Evolutionary conservation across 179 eudicot species (phyloP).

Genomic region (Drosera spatulata): DNA sequence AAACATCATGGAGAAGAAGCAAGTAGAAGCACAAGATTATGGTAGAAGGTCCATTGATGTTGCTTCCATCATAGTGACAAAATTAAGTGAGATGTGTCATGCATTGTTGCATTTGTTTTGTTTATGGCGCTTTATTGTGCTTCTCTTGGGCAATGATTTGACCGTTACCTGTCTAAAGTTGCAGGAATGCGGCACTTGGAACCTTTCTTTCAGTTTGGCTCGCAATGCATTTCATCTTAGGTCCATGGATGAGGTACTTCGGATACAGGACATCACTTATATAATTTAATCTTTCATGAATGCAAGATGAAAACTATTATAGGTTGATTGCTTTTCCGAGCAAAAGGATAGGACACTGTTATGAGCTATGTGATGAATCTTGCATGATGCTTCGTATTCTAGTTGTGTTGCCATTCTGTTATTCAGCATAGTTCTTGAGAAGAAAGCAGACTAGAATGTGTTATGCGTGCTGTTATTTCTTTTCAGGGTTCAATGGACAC

Average conservation of each 20-base stretch:
- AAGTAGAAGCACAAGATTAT: too few relatives aligned
- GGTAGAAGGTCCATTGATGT: too few relatives aligned
- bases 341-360: not conserved
- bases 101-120: not conserved
- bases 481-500: constrained; percentile 34
- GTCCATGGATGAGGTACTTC: constrained; percentile 45
- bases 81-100: too few relatives aligned
- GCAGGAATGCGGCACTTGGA: constrained; percentile 7
- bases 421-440: too few relatives aligned
- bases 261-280: not conserved
- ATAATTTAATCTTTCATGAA: not conserved
- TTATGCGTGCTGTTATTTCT: not conserved
- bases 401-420: not conserved
- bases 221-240: constrained; percentile 14
- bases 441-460: too few relatives aligned
- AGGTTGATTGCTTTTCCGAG: not conserved
- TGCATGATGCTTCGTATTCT: not conserved
- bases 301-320: not conserved
- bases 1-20: too few relatives aligned
- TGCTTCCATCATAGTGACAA: too few relatives aligned
- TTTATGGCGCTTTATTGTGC: not conserved
- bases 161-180: constrained; percentile 2
- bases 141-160: not conserved
- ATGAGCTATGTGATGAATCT: not conserved
- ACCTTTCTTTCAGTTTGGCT: constrained; percentile 10